Conservation (phyloP, 1,284 basidiomycete species). For the Pyrrhoderma lamaoense region DNA sequence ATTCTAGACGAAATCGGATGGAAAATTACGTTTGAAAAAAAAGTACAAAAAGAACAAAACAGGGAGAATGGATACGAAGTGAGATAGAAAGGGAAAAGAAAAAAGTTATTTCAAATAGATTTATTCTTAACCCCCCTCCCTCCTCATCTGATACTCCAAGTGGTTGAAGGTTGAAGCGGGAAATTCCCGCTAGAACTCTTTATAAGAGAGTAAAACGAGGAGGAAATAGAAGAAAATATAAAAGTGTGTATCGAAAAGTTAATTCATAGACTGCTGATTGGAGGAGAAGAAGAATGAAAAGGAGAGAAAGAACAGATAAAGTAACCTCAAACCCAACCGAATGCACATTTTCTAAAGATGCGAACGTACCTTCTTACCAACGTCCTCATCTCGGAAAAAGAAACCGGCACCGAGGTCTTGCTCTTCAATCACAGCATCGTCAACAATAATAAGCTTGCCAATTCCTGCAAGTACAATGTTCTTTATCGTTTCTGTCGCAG, state of each 20-base stretch:
- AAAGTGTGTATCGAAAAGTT: no score
- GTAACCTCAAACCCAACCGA: no score
- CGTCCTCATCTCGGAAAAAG: conserved; percentile 89
- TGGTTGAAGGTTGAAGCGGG: conserved; percentile 1
- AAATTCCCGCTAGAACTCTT: conserved; percentile 12
- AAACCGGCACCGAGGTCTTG: conserved; percentile 91
- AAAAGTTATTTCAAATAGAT: neutral
- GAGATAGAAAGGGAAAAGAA: neutral
- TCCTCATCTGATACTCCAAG: conserved; percentile 35
- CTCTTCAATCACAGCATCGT: conserved; percentile 52
- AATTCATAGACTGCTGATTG: no score
- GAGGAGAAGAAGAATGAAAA: neutral
- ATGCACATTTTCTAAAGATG: conserved; percentile 21
- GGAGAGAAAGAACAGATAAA: neutral
- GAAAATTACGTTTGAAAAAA: no score
- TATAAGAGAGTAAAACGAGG: no score
- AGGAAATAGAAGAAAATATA: neutral
- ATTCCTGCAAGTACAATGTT: conserved; percentile 82
- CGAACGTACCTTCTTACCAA: conserved; percentile 73
- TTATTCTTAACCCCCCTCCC: conserved; percentile 28
- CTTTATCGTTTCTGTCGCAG: conserved; percentile 95
- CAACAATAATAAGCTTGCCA: conserved; percentile 63
- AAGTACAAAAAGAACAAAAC: neutral
- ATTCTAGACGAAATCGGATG: no score
- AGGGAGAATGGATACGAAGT: neutral